Evolutionary conservation across 2,329 filamentous ascomycete genomes (phyloP).

Genomic region (Lecanicillium sp.): DNA sequence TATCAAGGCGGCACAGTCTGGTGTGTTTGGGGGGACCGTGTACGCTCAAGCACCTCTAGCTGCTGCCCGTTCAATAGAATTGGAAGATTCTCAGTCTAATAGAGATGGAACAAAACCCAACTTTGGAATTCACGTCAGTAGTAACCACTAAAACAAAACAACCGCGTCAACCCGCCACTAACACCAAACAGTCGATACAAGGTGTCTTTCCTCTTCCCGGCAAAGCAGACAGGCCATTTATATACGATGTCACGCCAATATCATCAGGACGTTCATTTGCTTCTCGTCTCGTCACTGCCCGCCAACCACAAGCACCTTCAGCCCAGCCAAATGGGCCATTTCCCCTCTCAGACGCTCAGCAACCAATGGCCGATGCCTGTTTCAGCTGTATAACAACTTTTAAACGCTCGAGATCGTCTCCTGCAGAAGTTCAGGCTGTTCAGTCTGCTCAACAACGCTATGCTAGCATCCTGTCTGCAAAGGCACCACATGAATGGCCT

Average conservation of each 20-base stretch:
- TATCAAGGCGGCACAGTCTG: slow-evolving; percentile 12
- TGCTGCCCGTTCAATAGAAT: slow-evolving; percentile 23
- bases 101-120: slow-evolving; percentile 8
- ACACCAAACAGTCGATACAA: slow-evolving; percentile 39
- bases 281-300: slow-evolving; percentile 39
- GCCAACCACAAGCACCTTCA: slow-evolving; percentile 36
- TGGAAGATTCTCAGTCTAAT: slow-evolving; percentile 17
- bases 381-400: slow-evolving; percentile 47
- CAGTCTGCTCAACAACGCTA: slow-evolving; percentile 34
- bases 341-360: slow-evolving; percentile 27
- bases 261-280: slow-evolving; percentile 38
- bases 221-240: slow-evolving; percentile 39
- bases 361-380: slow-evolving; percentile 32
- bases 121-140: slow-evolving; percentile 29
- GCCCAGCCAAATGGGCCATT: slow-evolving; percentile 26
- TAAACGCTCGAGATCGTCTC: slow-evolving; percentile 30
- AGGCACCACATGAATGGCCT: slow-evolving; percentile 33
- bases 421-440: slow-evolving; percentile 28
- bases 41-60: slow-evolving; percentile 28
- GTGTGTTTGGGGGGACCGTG: slow-evolving; percentile 29
- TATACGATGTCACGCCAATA: slow-evolving; percentile 40
- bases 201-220: slow-evolving; percentile 45
- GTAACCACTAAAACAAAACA: background rate
- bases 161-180: slow-evolving; percentile 1
- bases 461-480: slow-evolving; percentile 27